Percentiles rank a stretch among this genome's conserved stretches.
Evolutionary conservation across 1,284 basidiomycete genomes (phyloP).

Genomic region (Mycena sp.): DNA sequence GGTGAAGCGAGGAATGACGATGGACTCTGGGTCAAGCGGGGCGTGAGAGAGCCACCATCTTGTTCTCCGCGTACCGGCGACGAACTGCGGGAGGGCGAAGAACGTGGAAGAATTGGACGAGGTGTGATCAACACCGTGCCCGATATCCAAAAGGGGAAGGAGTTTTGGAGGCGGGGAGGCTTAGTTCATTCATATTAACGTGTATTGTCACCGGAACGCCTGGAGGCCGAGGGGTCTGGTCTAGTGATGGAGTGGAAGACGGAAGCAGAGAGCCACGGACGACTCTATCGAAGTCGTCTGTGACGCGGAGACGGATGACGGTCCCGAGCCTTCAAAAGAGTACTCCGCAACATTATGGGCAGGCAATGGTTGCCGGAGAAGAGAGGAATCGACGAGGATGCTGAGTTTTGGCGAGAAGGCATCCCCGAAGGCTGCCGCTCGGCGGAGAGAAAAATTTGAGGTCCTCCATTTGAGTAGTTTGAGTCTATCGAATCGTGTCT

Average conservation of each 20-base stretch:
- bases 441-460: conserved; percentile 36
- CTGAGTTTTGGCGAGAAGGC: conserved; percentile 50
- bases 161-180: conserved; percentile 66
- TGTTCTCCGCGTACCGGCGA: conserved; percentile 33
- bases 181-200: conserved; percentile 79
- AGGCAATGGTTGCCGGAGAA: conserved; percentile 77
- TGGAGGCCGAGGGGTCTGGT: conserved; percentile 47
- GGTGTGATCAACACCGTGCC: conserved; percentile 72
- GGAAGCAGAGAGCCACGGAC: conserved; percentile 64
- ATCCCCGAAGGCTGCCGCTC: conserved; percentile 27
- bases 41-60: conserved; percentile 42
- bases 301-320: conserved; percentile 51
- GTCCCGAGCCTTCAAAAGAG: conserved; percentile 69
- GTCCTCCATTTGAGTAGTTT: conserved; percentile 38
- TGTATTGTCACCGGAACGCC: conserved; percentile 73
- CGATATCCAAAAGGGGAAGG: conserved; percentile 70
- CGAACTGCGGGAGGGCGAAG: conserved; percentile 23
- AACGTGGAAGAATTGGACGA: conserved; percentile 39
- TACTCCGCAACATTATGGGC: conserved; percentile 69
- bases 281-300: conserved; percentile 62
- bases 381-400: conserved; percentile 61
- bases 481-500: conserved; percentile 63
- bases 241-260: conserved; percentile 37
- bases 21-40: conserved; percentile 50
- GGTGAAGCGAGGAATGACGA: conserved; percentile 72